Conservation (phyloP, 164 flowering plant species). For the Liquidambar formosana region DNA sequence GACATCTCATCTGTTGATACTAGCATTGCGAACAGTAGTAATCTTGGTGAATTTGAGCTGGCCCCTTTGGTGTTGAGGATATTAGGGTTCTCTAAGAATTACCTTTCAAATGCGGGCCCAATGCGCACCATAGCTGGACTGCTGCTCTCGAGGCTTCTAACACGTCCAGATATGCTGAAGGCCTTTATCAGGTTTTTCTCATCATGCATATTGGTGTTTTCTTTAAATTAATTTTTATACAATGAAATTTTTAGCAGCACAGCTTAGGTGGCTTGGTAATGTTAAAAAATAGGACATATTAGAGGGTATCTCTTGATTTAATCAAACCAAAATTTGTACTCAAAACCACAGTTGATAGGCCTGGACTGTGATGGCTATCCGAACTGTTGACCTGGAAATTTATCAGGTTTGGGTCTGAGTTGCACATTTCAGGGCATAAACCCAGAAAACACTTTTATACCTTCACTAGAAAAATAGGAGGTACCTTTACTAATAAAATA, state of each 20-base stretch:
- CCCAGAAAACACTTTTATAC: neutral
- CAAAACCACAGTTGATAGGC: neutral
- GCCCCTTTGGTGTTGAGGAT: conserved; percentile 78
- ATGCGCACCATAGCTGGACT: conserved; percentile 87
- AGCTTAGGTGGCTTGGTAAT: neutral
- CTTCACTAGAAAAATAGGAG: too few species aligned
- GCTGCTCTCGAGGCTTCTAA: conserved; percentile 77
- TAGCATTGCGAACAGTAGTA: conserved; percentile 45
- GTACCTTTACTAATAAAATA: too few species aligned
- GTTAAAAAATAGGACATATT: neutral
- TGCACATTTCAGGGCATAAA: neutral
- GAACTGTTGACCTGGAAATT: neutral
- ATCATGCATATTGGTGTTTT: neutral
- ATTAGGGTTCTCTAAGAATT: conserved; percentile 67
- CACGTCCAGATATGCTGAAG: conserved; percentile 92
- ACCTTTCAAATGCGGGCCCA: conserved; percentile 89
- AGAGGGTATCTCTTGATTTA: neutral
- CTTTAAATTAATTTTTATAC: neutral
- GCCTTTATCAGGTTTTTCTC: conserved; percentile 71
- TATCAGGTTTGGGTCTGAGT: neutral
- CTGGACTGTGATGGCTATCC: neutral
- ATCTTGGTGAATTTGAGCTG: conserved; percentile 40
- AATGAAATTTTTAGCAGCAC: too few species aligned
- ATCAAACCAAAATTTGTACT: neutral
- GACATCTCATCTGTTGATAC: conserved; percentile 91